Evolutionary conservation across 2,329 filamentous ascomycete genomes (phyloP), one percentile per base, ranked within the genome.

Genomic region (Ceratocystis papillata): DNA sequence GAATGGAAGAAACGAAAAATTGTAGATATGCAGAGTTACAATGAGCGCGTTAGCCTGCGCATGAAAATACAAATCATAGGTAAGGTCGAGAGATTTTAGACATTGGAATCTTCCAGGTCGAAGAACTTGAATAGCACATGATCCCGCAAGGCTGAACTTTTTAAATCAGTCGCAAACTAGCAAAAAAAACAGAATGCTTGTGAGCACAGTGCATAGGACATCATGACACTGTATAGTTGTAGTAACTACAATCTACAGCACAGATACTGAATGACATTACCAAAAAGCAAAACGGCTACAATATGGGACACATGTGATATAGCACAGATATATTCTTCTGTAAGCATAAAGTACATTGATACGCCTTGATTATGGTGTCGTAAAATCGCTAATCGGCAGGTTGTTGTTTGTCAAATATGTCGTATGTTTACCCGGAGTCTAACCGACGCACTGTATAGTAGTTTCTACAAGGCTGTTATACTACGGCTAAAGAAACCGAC

Each of bases 401-500:
- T 15, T 53, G 48, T 22, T n/a, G 46, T 4, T 15, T 5, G 2
- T 6, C 15, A 10, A 17, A n/a, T 25, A 28, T 4, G 1, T 3
- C 0, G 3, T 28, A 17, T 0, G 5, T 46, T 62, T 48, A 62
- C 44, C 60, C 66, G 59, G 64, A 55, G 1, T 45, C 59, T 60
- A 62, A 44, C 46, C 66, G 66, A 44, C 44, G 25, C 50, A 55
- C 63, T 64, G 63, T 55, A 20, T 12, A 28, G 25, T 17, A 44
- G 28, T 20, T 62, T 37, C 17, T 6, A 37, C 66, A 63, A 67
- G 66, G 66, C 66, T 67, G 63, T 2, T 22, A 10, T 4, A 22
- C 12, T 15, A 53, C 20, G 25, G 8, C 45, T 57, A 25, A 65
- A 48, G 45, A 30, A 25, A 15, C 22, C 53, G 33, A 15, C 41